A percentile compares a stretch with the other conserved stretches of the same genome.
phyloP scores from a whole-genome alignment of 2,329 filamentous ascomycete species.

The Blastomyces percursus region DNA sequence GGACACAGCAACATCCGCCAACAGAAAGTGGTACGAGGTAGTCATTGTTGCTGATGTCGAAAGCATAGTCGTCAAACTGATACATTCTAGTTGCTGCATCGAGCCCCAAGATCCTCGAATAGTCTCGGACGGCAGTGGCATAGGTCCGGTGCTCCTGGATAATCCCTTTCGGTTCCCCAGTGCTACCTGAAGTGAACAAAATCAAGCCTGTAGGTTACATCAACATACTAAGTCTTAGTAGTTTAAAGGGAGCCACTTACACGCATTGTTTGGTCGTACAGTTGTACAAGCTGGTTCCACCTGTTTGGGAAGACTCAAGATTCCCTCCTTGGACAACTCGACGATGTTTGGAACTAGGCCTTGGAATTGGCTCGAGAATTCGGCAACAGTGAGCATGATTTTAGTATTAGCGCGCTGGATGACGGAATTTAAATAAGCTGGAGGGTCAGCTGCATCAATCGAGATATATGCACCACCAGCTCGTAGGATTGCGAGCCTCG shows the following conservation, averaged over 20 bases:
- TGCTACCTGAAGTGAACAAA: constrained; percentile 6
- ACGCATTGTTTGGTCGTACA: constrained; percentile 3
- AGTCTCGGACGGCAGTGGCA: constrained; percentile 2
- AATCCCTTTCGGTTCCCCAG: constrained; percentile 6
- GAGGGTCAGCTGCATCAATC: constrained; percentile 4
- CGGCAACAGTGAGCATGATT: constrained; percentile 1
- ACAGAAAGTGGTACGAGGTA: constrained; percentile 45
- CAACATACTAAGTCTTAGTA: neutral
- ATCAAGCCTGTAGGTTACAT: constrained; percentile 6
- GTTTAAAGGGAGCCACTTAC: neutral
- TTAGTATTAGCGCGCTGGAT: neutral
- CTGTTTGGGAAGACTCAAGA: constrained; percentile 2
- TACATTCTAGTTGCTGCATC: constrained; percentile 1
- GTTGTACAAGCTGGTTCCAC: neutral
- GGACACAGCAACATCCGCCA: constrained; percentile 19
- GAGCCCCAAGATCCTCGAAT: neutral
- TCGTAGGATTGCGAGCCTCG: neutral
- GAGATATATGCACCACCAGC: constrained; percentile 4
- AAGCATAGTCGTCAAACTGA: constrained; percentile 8
- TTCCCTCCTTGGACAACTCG: constrained; percentile 3
- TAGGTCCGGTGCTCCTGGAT: constrained; percentile 7
- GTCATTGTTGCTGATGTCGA: constrained; percentile 66
- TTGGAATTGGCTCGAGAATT: neutral
- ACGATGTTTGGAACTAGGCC: constrained; percentile 1
- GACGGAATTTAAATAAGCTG: neutral